Evolutionary conservation across 1,284 basidiomycete species (phyloP), one percentile per base, ranked within the genome.

Genomic region (Trametes hirsuta): DNA sequence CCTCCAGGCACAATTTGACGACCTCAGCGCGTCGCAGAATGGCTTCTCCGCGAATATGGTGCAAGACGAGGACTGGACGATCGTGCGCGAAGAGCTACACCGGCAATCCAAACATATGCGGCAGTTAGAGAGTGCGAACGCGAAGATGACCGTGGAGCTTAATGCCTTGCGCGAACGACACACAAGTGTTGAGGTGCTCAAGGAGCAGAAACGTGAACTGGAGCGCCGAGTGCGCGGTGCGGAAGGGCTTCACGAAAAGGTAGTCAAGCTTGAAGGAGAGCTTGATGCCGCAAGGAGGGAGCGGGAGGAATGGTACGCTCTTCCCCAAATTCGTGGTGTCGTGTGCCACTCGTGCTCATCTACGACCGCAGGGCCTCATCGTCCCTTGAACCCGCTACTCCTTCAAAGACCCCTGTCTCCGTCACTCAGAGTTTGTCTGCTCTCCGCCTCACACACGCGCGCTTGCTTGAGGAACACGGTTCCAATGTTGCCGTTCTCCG

Each of bases 161-260:
- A 74, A 72, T 9, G 68, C 77, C 4, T 76, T 90, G 24, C 78
- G 83, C 49, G 83, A 84, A 55, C 77, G 83, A 4, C 79, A 87
- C 41, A 75, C 79, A 2, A 87, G 84, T 65, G 73, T 89, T 6
- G 89, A 91, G 64, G 84, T 93, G 0, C 70, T 94, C 45, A 80
- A 83, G 50, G 92, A 93, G 70, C 87, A 93, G 73, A 92, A 91
- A 65, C 78, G 85, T 12, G 78, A 81, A 0, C 72, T 93, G 44
- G 86, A 92, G 69, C 72, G 75, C 18, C 88, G 84, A 66, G 71
- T 88, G 6, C 70, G 69, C 12, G 76, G 75, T 1, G 73, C 84
- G 39, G 87, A 90, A 9, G 80, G 81, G 39, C 70, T 91, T 55
- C 77, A 87, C 14, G 81, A 83, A 64, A 78, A 79, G 66, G 79